Percentiles rank a stretch among this genome's conserved stretches.
These are phyloP conservation scores for Candida boleticola DNA, from an alignment of 805 yeast genomes.

Conservation along the genomic window DNA sequence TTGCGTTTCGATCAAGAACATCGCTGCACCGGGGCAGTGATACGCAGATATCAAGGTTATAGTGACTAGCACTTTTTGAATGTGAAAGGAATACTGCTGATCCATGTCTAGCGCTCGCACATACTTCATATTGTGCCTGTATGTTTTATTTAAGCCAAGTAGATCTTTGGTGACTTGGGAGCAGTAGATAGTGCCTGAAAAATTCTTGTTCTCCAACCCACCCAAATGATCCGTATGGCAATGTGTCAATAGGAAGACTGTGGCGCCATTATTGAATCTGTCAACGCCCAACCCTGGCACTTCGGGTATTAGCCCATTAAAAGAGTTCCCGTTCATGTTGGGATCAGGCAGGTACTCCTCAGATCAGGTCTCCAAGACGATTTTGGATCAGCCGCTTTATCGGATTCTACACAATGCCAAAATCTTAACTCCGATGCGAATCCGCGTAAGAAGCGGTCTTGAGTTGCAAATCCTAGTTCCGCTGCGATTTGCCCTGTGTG, in stretches of 20 bases:
- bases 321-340: slow-evolving; percentile 21
- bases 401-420: too few relatives aligned
- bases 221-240: slow-evolving; percentile 53
- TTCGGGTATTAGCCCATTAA: slow-evolving; percentile 45
- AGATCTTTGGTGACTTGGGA: slow-evolving; percentile 30
- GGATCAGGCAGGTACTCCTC: too few relatives aligned
- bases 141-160: slow-evolving; percentile 16
- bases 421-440: too few relatives aligned
- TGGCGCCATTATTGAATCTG: slow-evolving; percentile 24
- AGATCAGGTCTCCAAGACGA: too few relatives aligned
- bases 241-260: slow-evolving; percentile 44
- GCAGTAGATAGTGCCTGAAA: slow-evolving; percentile 46
- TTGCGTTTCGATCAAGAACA: slow-evolving; percentile 46
- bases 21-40: slow-evolving; percentile 61
- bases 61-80: slow-evolving; percentile 16
- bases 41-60: slow-evolving; percentile 48
- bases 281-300: slow-evolving; percentile 47
- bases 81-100: slow-evolving; percentile 16
- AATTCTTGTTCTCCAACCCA: slow-evolving; percentile 43
- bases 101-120: slow-evolving; percentile 19
- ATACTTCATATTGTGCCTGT: slow-evolving; percentile 16
- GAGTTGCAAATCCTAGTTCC: too few relatives aligned
- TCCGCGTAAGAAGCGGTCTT: too few relatives aligned
- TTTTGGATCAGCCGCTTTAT: too few relatives aligned
- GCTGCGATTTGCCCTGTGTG: too few relatives aligned